These are phyloP conservation scores for Mollisiaceae sp. DNA, from an alignment of 2,329 filamentous ascomycete genomes.

Conservation along the genomic window DNA sequence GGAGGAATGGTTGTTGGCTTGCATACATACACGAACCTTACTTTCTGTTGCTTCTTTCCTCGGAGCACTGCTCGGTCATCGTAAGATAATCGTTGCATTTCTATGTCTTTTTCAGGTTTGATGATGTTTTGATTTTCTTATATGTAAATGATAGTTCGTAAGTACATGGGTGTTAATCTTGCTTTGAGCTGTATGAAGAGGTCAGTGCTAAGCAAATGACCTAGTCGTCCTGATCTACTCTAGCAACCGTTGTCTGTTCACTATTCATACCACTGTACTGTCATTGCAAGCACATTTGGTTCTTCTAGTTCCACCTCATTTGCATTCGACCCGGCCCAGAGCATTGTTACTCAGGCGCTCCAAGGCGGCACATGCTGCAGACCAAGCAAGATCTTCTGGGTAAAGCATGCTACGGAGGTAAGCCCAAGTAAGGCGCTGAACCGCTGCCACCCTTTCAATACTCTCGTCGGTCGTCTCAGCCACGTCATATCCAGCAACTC, in stretches of 20 bases:
- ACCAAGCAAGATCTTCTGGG: neutral
- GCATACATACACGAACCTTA: constrained; percentile 27
- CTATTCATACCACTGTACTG: no score
- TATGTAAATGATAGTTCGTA: no score
- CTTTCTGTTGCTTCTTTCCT: neutral
- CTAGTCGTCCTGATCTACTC: no score
- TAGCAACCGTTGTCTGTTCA: no score
- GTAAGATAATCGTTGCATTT: no score
- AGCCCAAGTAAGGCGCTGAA: constrained; percentile 3
- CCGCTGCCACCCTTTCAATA: constrained; percentile 42
- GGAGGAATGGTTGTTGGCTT: constrained; percentile 33
- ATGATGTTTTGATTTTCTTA: no score
- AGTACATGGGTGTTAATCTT: no score
- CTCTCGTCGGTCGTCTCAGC: constrained; percentile 45
- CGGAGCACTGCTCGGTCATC: neutral
- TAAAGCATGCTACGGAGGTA: constrained; percentile 8
- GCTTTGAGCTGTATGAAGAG: no score
- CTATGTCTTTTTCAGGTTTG: no score
- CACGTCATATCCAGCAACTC: constrained; percentile 47
- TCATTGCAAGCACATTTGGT: no score
- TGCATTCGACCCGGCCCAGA: neutral
- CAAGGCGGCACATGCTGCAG: neutral
- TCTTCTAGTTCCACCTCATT: neutral
- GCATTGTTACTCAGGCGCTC: neutral
- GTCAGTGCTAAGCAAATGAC: no score